These are phyloP conservation scores for Naumovozyma baii DNA, from an alignment of 805 yeast genomes.

Conservation along the genomic window DNA sequence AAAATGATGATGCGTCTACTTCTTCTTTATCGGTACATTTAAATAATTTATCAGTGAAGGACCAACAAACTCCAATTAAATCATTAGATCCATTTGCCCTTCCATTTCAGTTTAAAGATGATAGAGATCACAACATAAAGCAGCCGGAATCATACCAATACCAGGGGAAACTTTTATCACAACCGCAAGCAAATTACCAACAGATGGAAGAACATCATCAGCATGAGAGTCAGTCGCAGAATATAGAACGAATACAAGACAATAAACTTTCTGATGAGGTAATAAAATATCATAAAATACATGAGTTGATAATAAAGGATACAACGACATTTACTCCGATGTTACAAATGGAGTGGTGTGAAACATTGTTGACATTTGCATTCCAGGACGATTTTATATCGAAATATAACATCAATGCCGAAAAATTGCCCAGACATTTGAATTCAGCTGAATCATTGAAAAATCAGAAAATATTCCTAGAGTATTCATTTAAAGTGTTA, in stretches of 20 bases:
- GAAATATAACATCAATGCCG: slow-evolving; percentile 41
- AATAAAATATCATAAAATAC: slow-evolving; percentile 16
- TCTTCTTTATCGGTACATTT: neutral
- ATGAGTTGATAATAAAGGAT: slow-evolving; percentile 20
- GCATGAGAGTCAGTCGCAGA: too few species aligned
- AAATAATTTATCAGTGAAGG: neutral
- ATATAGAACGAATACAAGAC: too few species aligned
- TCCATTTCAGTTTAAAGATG: slow-evolving; percentile 1
- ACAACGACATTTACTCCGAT: slow-evolving; percentile 35
- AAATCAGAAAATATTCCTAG: slow-evolving; percentile 46
- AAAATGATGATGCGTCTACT: neutral
- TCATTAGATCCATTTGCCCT: neutral
- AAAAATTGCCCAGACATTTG: slow-evolving; percentile 31
- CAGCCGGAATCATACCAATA: neutral
- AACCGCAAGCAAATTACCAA: too few species aligned
- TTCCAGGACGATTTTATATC: slow-evolving; percentile 35
- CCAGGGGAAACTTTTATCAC: neutral
- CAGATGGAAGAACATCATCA: too few species aligned
- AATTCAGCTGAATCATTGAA: slow-evolving; percentile 37
- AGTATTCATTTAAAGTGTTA: slow-evolving; percentile 49
- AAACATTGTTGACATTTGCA: slow-evolving; percentile 40
- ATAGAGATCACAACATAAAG: slow-evolving; percentile 1
- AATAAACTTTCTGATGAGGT: slow-evolving; percentile 17
- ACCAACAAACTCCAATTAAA: slow-evolving; percentile 1
- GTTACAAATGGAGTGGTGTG: slow-evolving; percentile 58